Base-by-base conservation (phyloP, 192 early-diverging fungal genomes). In the Backusella macrospora region DNA sequence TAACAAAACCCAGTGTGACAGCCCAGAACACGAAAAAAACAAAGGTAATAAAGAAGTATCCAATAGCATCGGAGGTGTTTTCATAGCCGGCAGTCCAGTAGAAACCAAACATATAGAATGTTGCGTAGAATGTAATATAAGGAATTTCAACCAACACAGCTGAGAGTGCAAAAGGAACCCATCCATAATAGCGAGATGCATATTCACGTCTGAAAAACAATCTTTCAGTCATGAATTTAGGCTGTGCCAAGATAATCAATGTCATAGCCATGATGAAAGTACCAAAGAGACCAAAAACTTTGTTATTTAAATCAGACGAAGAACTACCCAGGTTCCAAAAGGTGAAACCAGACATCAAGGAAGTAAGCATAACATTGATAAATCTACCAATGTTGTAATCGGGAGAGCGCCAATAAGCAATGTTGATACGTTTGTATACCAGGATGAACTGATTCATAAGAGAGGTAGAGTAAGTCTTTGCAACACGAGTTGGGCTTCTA, bases 381-480 rank as follows among this genome's bases (percentile, higher is more conserved):
- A 90, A 76, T 26, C 92, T 85, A 18, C 90, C 92, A 73, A 93
- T 81, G 81, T 93, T 95, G 78, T 93, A 95, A 65, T 88, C 76
- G 63, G 88, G 88, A 40, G 88, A 77, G 9, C 94, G 87, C 88
- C 88, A 95, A 78, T 90, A 92, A 43, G 88, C 84, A 6, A 80
- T 65, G 26, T 86, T 68, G 86, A 93, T 92, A 68, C 92, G 86
- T 1, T 66, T 67, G 65, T 86, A 84, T 5, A 95, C 94, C 26
- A 89, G 62, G 40, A 81, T 74, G 62, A 89, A 76, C 76, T 92
- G 91, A 43, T 72, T 75, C 34, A 46, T 77, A 55, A 75, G 63
- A 16, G 62, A 65, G 8, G 85, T 80, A 59, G 88, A 83, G 74
- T 86, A 88, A 65, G 86, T 80, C 13, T 73, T 74, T 2, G 63